Evolutionary conservation across 1,284 basidiomycete species (phyloP).

Genomic region (Neolentinus lepideus): DNA sequence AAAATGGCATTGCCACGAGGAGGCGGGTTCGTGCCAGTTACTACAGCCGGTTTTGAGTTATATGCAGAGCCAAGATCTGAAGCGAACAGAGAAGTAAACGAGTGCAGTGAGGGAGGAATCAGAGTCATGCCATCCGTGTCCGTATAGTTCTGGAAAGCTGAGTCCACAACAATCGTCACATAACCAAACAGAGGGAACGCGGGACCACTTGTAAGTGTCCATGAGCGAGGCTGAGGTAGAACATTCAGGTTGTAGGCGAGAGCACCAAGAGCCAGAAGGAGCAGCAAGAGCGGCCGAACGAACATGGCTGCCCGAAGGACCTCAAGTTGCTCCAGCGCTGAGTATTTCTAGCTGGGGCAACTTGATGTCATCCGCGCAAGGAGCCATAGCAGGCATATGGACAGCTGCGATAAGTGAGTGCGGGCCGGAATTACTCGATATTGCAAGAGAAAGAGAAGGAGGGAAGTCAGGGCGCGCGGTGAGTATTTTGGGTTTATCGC

Average conservation of each 20-base stretch:
- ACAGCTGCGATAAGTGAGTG: neutral
- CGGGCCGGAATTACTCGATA: no score
- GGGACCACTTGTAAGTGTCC: neutral
- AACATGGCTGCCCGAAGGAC: neutral
- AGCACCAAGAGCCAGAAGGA: neutral
- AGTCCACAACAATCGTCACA: constrained; percentile 15
- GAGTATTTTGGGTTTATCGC: neutral
- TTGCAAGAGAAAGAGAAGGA: no score
- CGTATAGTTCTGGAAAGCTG: constrained; percentile 10
- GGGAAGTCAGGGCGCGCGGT: no score
- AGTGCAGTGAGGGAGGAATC: constrained; percentile 24
- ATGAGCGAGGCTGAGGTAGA: neutral
- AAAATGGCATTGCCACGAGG: constrained; percentile 15
- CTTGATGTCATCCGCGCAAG: neutral
- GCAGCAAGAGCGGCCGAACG: neutral
- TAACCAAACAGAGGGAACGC: neutral
- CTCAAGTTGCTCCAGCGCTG: neutral
- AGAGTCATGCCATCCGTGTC: constrained; percentile 20
- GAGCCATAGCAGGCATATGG: neutral
- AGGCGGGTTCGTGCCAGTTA: neutral
- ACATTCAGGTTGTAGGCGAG: neutral
- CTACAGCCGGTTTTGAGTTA: constrained; percentile 8
- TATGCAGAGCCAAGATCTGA: constrained; percentile 16
- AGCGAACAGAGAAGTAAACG: constrained; percentile 26
- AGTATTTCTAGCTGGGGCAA: neutral